phyloP scores from a whole-genome alignment of 768 basidiomycete genomes.

The Lepiota venenata region DNA sequence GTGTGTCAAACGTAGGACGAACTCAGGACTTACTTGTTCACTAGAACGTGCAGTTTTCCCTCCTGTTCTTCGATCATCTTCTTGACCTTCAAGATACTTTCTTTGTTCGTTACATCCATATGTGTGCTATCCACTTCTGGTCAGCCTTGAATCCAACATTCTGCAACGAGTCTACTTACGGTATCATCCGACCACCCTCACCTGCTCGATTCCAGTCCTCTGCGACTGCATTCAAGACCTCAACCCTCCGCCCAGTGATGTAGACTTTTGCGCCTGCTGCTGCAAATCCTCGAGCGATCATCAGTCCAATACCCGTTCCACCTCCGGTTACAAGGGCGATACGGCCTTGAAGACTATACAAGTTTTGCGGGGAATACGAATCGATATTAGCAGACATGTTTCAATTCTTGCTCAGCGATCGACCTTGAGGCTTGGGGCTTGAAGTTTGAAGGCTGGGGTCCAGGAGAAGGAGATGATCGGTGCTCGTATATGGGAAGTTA shows the following conservation, averaged over 20 bases:
- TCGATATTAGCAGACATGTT: conserved; percentile 13
- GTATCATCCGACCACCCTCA: conserved; percentile 49
- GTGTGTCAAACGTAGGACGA: background rate
- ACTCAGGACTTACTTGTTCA: conserved; percentile 64
- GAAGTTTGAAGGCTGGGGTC: too few relatives aligned
- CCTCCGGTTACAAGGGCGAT: conserved; percentile 55
- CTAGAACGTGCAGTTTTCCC: conserved; percentile 71
- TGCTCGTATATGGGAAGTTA: background rate
- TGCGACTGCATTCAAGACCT: conserved; percentile 59
- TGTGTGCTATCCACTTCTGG: conserved; percentile 37
- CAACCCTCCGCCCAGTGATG: conserved; percentile 66
- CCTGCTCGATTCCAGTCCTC: conserved; percentile 40
- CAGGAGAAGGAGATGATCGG: background rate
- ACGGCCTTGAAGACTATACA: conserved; percentile 55
- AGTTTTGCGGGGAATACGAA: conserved; percentile 28
- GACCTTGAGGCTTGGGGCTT: too few relatives aligned
- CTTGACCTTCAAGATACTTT: conserved; percentile 58
- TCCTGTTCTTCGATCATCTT: conserved; percentile 53
- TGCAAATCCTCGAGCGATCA: conserved; percentile 72
- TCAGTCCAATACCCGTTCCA: conserved; percentile 52
- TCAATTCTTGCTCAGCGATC: background rate
- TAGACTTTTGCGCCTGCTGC: conserved; percentile 80
- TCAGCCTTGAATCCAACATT: conserved; percentile 2
- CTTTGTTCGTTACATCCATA: conserved; percentile 72
- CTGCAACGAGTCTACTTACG: conserved; percentile 36